Conservation (phyloP, 1,139 yeast species). For the Protomyces inouyei region DNA sequence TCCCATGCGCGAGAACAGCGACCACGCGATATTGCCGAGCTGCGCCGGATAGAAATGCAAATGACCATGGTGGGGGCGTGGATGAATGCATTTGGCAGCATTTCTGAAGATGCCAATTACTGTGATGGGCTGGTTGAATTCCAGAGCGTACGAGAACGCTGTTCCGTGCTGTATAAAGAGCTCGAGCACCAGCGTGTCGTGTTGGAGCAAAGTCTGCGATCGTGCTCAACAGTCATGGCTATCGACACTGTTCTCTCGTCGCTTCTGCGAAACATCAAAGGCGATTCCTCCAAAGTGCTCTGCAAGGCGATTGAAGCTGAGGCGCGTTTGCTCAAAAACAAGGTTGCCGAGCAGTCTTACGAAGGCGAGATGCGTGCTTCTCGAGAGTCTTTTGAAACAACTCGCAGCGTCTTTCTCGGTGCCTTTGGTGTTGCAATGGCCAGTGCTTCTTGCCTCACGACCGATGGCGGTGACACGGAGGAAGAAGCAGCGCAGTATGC, state of each 20-base stretch:
- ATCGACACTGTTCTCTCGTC: conserved; percentile 18
- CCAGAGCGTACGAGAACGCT: conserved; percentile 5
- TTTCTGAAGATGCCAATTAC: conserved; percentile 5
- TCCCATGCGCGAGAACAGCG: conserved; percentile 3
- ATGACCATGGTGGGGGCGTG: conserved; percentile 9
- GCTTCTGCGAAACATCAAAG: conserved; percentile 18
- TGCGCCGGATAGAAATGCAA: conserved; percentile 7
- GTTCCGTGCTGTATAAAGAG: neutral
- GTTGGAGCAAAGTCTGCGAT: conserved; percentile 13
- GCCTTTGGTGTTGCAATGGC: conserved; percentile 1
- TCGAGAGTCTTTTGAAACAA: neutral
- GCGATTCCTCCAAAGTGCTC: conserved; percentile 3
- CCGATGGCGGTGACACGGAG: conserved; percentile 18
- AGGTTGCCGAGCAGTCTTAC: conserved; percentile 9
- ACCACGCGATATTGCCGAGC: conserved; percentile 9
- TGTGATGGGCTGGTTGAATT: conserved; percentile 14
- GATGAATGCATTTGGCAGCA: conserved; percentile 11
- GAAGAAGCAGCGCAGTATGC: conserved; percentile 10
- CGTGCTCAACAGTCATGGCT: conserved; percentile 20
- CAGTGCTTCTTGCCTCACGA: conserved; percentile 19
- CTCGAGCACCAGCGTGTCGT: conserved; percentile 13
- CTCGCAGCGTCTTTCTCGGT: neutral
- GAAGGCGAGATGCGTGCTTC: conserved; percentile 17
- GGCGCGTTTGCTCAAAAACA: conserved; percentile 5
- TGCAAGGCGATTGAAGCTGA: conserved; percentile 25